A percentile compares a stretch with the other conserved stretches of the same genome.
These are phyloP conservation scores for Petunia secreta DNA, from an alignment of 257 asterid species.

Conservation along the genomic window DNA sequence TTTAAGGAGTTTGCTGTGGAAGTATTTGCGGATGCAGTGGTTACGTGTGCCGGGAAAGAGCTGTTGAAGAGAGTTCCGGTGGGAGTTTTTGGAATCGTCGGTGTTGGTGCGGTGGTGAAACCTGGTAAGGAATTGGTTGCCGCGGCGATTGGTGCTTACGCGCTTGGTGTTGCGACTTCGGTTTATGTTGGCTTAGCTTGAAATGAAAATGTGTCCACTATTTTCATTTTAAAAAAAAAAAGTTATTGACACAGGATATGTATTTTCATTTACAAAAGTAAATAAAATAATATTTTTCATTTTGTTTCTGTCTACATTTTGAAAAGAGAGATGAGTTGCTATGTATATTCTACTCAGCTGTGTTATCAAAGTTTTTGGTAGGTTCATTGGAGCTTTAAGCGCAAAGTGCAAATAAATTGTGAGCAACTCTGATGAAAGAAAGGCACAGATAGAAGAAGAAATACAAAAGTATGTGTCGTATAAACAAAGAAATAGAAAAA, in stretches of 20 bases:
- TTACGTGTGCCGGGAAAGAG: slow-evolving; percentile 49
- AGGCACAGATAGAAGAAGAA: no score
- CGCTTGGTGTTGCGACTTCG: slow-evolving; percentile 62
- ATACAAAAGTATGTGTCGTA: no score
- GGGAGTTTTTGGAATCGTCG: slow-evolving; percentile 75
- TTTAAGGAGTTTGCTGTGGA: slow-evolving; percentile 61
- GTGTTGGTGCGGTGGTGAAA: slow-evolving; percentile 57
- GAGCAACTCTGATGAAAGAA: no score
- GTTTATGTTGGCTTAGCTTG: slow-evolving; percentile 48
- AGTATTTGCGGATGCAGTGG: slow-evolving; percentile 57
- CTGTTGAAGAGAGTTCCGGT: slow-evolving; percentile 57
- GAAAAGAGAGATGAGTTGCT: no score
- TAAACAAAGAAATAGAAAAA: no score
- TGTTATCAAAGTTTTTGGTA: no score
- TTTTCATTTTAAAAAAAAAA: not conserved
- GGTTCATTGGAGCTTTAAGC: no score
- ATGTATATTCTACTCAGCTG: no score
- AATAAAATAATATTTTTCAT: not conserved
- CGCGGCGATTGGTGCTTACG: slow-evolving; percentile 79
- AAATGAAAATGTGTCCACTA: not conserved
- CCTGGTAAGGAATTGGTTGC: slow-evolving; percentile 58
- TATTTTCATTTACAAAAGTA: not conserved
- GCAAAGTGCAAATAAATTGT: no score
- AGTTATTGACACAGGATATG: no score
- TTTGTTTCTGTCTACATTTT: no score